Evolutionary conservation across 2,329 filamentous ascomycete genomes (phyloP).

Genomic region (Trichoderma sp.): DNA sequence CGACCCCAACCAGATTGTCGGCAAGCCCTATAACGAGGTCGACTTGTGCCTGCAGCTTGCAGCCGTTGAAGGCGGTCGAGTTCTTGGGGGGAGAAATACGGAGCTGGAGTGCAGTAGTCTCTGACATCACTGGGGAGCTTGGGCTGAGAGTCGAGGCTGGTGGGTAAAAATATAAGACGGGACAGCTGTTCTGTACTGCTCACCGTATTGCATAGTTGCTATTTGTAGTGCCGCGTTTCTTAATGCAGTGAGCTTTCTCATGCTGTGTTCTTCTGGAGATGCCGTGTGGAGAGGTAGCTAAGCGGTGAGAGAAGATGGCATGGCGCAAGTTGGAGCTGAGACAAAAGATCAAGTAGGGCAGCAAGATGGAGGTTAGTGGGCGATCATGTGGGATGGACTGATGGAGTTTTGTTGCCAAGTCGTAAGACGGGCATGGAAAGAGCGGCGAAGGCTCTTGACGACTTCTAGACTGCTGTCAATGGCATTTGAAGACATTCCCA

Average conservation of each 20-base stretch:
- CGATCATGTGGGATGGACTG: background rate
- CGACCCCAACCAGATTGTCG: background rate
- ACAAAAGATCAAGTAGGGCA: background rate
- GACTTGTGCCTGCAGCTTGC: slow-evolving; percentile 3
- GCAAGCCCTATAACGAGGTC: background rate
- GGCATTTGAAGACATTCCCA: background rate
- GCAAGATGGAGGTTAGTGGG: background rate
- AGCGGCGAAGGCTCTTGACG: background rate
- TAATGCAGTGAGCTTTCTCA: background rate
- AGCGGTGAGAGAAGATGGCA: background rate
- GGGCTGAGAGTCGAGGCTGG: background rate
- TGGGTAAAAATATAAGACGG: background rate
- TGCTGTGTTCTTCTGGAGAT: background rate
- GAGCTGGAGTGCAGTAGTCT: background rate
- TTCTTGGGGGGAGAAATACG: background rate
- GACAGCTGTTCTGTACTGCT: background rate
- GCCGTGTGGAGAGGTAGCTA: background rate
- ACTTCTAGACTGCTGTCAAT: background rate
- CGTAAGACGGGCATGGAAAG: background rate
- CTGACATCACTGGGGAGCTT: slow-evolving; percentile 5
- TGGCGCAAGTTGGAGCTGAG: background rate
- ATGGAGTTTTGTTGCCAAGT: background rate
- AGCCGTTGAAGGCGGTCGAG: slow-evolving; percentile 1
- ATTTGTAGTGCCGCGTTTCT: background rate
- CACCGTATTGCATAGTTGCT: background rate